These are phyloP conservation scores for Leccinum colubrinum DNA, from an alignment of 1,284 basidiomycete genomes.

Conservation along the genomic window DNA sequence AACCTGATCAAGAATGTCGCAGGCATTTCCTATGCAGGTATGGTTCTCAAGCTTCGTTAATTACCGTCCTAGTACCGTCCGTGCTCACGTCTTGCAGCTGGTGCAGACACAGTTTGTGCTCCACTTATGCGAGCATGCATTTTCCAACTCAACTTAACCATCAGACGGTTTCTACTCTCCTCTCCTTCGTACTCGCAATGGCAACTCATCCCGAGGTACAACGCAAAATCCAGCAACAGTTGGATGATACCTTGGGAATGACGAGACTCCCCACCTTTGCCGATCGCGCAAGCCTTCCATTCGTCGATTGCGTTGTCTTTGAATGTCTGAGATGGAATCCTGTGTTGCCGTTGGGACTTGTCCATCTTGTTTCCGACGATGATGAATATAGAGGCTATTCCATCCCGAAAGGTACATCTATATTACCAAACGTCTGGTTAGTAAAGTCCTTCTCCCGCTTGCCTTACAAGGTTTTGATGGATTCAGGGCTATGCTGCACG, in stretches of 20 bases:
- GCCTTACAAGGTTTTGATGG: slow-evolving; percentile 3
- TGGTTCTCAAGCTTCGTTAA: not conserved
- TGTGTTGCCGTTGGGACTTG: slow-evolving; percentile 40
- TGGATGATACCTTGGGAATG: slow-evolving; percentile 32
- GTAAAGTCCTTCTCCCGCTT: slow-evolving; percentile 3
- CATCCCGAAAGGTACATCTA: slow-evolving; percentile 43
- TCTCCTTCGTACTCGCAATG: slow-evolving; percentile 40
- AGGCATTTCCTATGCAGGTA: slow-evolving; percentile 43
- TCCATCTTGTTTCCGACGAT: slow-evolving; percentile 37
- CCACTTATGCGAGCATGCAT: not conserved
- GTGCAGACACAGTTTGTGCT: slow-evolving; percentile 25
- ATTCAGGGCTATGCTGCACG: slow-evolving; percentile 30
- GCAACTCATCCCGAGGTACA: slow-evolving; percentile 38
- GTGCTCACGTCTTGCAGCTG: slow-evolving; percentile 14
- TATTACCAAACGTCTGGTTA: slow-evolving; percentile 44
- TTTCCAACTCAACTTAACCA: slow-evolving; percentile 5
- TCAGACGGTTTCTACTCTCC: slow-evolving; percentile 18
- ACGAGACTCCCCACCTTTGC: slow-evolving; percentile 37
- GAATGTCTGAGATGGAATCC: slow-evolving; percentile 45
- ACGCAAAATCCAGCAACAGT: slow-evolving; percentile 34
- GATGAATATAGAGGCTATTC: slow-evolving; percentile 43
- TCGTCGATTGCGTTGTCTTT: slow-evolving; percentile 38
- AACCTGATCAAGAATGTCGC: slow-evolving; percentile 41
- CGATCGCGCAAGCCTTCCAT: slow-evolving; percentile 37
- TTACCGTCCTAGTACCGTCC: not conserved